phyloP scores from a whole-genome alignment of 495 filamentous ascomycete genomes.

The Aspergillus kassunensis region DNA sequence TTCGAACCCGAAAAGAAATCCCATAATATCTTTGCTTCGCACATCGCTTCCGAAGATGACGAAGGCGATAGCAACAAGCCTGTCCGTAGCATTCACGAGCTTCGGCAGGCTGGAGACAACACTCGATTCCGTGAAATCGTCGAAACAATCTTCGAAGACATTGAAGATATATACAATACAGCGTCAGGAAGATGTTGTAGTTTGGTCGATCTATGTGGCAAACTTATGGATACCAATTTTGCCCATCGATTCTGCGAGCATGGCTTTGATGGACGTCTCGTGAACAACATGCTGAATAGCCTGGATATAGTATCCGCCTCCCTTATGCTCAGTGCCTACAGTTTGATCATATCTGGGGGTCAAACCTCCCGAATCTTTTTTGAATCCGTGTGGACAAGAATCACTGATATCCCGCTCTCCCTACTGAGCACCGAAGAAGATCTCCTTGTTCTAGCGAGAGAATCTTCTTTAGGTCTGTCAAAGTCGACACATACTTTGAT shows the following conservation, averaged over 20 bases:
- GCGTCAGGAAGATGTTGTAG: constrained; percentile 46
- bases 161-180: constrained; percentile 56
- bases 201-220: constrained; percentile 67
- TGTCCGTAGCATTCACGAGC: constrained; percentile 83
- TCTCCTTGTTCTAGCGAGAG: constrained; percentile 18
- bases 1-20: not conserved
- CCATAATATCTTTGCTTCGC: not conserved
- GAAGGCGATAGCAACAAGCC: constrained; percentile 43
- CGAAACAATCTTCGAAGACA: constrained; percentile 79
- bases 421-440: constrained; percentile 29
- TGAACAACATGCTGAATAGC: constrained; percentile 33
- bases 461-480: constrained; percentile 22
- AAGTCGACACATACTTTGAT: constrained; percentile 29
- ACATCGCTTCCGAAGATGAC: constrained; percentile 34
- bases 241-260: constrained; percentile 70
- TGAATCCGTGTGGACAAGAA: constrained; percentile 30
- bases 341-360: constrained; percentile 22
- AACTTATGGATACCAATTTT: constrained; percentile 63
- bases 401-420: constrained; percentile 24
- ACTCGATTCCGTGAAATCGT: constrained; percentile 75
- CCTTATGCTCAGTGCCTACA: constrained; percentile 32
- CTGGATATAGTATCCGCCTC: constrained; percentile 31
- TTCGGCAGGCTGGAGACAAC: constrained; percentile 81
- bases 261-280: constrained; percentile 63
- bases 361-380: constrained; percentile 26